Evolutionary conservation across 495 filamentous ascomycete genomes (phyloP).

Genomic region (Lepraria neglecta): DNA sequence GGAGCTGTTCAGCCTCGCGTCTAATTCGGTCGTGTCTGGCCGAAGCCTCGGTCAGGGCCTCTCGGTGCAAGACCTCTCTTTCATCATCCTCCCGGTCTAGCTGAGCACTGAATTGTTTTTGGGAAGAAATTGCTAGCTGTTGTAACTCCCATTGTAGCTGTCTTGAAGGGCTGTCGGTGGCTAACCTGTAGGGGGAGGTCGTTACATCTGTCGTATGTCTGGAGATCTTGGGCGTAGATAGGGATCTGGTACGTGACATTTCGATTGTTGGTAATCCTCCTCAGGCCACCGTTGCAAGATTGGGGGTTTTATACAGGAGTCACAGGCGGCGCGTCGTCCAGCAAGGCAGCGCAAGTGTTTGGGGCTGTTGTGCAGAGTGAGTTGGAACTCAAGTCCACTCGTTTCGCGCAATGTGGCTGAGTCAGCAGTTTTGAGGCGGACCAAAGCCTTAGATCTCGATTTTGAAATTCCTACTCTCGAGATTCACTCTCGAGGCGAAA

Average conservation of each 20-base stretch:
- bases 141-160: constrained; percentile 46
- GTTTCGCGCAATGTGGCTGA: neutral
- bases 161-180: constrained; percentile 42
- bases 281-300: no score
- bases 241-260: neutral
- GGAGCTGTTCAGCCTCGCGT: constrained; percentile 49
- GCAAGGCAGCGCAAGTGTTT: no score
- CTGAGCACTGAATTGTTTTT: constrained; percentile 40
- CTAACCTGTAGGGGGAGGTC: constrained; percentile 21
- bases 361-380: no score
- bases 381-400: no score
- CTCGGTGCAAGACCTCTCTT: constrained; percentile 45
- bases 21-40: constrained; percentile 58
- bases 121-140: constrained; percentile 26
- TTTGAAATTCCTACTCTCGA: no score
- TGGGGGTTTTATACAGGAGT: no score
- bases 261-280: no score
- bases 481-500: no score
- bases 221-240: neutral
- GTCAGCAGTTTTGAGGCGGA: neutral
- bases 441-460: no score
- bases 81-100: constrained; percentile 43
- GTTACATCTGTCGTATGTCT: constrained; percentile 21
- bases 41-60: constrained; percentile 56
- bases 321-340: no score